A percentile compares a stretch with the other conserved stretches of the same genome.
phyloP scores from a whole-genome alignment of 345 rosid species.

The Bruguiera parviflora region DNA sequence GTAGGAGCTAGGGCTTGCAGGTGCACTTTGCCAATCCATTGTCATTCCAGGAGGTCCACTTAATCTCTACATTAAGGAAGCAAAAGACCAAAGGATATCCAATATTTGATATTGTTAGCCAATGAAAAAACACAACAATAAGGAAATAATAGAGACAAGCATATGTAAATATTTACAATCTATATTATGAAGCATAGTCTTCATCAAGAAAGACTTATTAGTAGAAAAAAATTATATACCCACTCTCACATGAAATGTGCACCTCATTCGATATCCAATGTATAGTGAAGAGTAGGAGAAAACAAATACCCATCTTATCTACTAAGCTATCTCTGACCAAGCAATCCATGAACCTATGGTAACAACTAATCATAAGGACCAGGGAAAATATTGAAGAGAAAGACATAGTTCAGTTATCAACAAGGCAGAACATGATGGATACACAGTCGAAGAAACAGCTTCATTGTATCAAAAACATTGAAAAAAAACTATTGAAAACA shows the following conservation, averaged over 20 bases:
- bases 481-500: no score
- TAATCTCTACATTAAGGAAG: conserved; percentile 54
- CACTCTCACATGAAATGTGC: no score
- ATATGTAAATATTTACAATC: no score
- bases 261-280: no score
- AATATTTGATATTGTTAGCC: background rate
- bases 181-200: no score
- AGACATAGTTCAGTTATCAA: background rate
- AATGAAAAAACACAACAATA: background rate
- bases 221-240: no score
- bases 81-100: background rate
- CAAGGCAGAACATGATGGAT: background rate
- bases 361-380: background rate
- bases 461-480: no score
- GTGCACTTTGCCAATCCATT: conserved; percentile 99
- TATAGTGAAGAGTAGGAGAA: no score
- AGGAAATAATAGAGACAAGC: no score
- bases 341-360: background rate
- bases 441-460: background rate
- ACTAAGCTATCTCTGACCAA: background rate
- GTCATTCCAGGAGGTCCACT: conserved; percentile 91
- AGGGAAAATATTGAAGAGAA: background rate
- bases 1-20: conserved; percentile 91
- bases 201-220: no score
- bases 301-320: no score